Conservation (phyloP, 345 rosid genomes). For the Alliaria petiolata region DNA sequence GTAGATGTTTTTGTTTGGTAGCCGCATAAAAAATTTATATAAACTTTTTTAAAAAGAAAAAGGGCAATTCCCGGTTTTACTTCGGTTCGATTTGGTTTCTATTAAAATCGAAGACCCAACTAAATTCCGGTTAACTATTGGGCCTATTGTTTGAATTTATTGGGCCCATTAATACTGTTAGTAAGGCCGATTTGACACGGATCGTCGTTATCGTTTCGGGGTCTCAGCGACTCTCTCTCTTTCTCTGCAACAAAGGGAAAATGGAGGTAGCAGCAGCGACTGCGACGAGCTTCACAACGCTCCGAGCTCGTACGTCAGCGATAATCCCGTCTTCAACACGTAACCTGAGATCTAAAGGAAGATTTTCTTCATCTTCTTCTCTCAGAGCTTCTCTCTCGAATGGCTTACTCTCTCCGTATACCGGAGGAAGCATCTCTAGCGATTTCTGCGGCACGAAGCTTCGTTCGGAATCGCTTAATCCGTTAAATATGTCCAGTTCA, state of each 20-base stretch:
- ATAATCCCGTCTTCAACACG: constrained; percentile 32
- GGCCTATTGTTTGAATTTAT: neutral
- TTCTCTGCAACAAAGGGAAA: constrained; percentile 15
- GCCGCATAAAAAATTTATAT: constrained; percentile 9
- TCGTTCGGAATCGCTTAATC: constrained; percentile 45
- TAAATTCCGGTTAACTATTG: neutral
- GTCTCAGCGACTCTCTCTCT: neutral
- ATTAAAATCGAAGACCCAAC: neutral
- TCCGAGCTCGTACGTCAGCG: constrained; percentile 40
- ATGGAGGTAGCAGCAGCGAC: constrained; percentile 39
- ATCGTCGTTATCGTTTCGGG: constrained; percentile 31
- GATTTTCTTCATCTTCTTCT: constrained; percentile 31
- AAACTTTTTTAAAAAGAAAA: too few relatives aligned
- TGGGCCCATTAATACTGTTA: neutral
- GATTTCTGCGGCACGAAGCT: constrained; percentile 52
- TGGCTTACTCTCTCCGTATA: constrained; percentile 41
- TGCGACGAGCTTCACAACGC: constrained; percentile 37
- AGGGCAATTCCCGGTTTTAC: neutral
- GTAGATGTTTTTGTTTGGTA: constrained; percentile 21
- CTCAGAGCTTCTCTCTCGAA: constrained; percentile 49
- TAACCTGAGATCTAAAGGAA: constrained; percentile 24
- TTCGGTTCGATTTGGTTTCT: neutral
- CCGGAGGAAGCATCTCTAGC: constrained; percentile 45
- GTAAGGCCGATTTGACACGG: neutral
- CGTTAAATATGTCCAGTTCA: constrained; percentile 44